phyloP scores from a whole-genome alignment of 1,284 basidiomycete genomes.

The Mrakiaceae sp. region DNA sequence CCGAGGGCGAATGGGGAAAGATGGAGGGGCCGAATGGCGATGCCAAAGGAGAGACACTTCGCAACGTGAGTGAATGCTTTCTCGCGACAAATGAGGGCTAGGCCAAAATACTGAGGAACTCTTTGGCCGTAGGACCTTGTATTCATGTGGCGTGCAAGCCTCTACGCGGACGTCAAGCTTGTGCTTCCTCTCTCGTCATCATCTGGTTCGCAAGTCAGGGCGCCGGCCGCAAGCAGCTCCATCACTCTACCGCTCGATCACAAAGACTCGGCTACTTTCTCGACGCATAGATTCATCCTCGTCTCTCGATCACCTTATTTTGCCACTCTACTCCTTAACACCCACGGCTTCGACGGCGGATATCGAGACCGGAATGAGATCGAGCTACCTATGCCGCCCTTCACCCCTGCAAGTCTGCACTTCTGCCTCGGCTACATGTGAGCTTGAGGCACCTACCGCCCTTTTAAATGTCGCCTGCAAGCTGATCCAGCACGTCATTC shows the following conservation, averaged over 20 bases:
- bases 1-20: background rate
- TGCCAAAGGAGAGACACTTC: slow-evolving; percentile 18
- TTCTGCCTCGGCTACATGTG: slow-evolving; percentile 66
- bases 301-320: slow-evolving; percentile 84
- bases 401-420: slow-evolving; percentile 86
- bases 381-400: slow-evolving; percentile 77
- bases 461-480: background rate
- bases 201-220: background rate
- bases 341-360: slow-evolving; percentile 17
- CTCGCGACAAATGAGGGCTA: too few species aligned
- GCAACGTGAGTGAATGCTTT: background rate
- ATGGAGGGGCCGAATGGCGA: background rate
- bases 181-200: slow-evolving; percentile 43
- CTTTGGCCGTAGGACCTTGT: slow-evolving; percentile 63
- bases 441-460: background rate
- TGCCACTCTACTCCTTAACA: slow-evolving; percentile 39
- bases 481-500: slow-evolving; percentile 66
- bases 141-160: slow-evolving; percentile 87
- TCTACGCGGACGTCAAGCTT: slow-evolving; percentile 81
- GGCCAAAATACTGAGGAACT: background rate
- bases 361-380: slow-evolving; percentile 47
- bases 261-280: slow-evolving; percentile 58
- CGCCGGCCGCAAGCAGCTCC: too few species aligned
- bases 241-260: background rate
- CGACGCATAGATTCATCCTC: slow-evolving; percentile 84